A percentile compares a stretch with the other conserved stretches of the same genome.
phyloP scores from a whole-genome alignment of 169 alveolate species.

The Cryptosporidium bovis region DNA sequence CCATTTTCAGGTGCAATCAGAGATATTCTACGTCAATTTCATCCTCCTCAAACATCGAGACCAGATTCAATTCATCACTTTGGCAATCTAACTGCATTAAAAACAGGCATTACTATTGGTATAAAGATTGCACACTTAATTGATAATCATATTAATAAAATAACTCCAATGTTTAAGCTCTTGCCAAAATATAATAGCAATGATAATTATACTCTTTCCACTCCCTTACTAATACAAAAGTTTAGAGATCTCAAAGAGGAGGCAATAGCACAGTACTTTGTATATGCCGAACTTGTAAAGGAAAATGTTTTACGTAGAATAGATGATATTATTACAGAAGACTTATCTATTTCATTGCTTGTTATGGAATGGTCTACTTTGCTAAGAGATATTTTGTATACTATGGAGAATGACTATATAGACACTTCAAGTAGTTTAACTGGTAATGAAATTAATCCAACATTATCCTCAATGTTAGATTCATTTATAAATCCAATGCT shows the following conservation, averaged over 20 bases:
- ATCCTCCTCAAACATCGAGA: slow-evolving; percentile 63
- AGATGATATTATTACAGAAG: slow-evolving; percentile 20
- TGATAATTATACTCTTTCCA: not conserved
- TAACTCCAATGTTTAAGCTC: slow-evolving; percentile 37
- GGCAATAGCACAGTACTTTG: slow-evolving; percentile 69
- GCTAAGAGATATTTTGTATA: slow-evolving; percentile 45
- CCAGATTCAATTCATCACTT: slow-evolving; percentile 43
- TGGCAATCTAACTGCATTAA: slow-evolving; percentile 52
- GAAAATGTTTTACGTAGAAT: slow-evolving; percentile 39
- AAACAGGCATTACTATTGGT: slow-evolving; percentile 64
- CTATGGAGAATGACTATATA: slow-evolving; percentile 19
- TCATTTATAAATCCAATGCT: slow-evolving; percentile 67
- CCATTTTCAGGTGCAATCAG: slow-evolving; percentile 61
- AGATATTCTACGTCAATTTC: slow-evolving; percentile 63
- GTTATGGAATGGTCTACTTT: slow-evolving; percentile 65
- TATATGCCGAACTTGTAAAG: slow-evolving; percentile 39
- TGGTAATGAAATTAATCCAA: not conserved
- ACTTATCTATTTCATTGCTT: slow-evolving; percentile 50
- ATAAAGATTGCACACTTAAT: slow-evolving; percentile 63
- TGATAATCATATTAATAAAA: slow-evolving; percentile 12
- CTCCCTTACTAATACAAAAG: slow-evolving; percentile 43
- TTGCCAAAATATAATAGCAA: slow-evolving; percentile 1
- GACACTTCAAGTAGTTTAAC: not conserved
- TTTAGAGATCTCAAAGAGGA: slow-evolving; percentile 69
- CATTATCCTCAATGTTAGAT: slow-evolving; percentile 54